A percentile compares a stretch with the other conserved stretches of the same genome.
phyloP scores from a whole-genome alignment of 345 rosid species.

The Citrus medica region DNA sequence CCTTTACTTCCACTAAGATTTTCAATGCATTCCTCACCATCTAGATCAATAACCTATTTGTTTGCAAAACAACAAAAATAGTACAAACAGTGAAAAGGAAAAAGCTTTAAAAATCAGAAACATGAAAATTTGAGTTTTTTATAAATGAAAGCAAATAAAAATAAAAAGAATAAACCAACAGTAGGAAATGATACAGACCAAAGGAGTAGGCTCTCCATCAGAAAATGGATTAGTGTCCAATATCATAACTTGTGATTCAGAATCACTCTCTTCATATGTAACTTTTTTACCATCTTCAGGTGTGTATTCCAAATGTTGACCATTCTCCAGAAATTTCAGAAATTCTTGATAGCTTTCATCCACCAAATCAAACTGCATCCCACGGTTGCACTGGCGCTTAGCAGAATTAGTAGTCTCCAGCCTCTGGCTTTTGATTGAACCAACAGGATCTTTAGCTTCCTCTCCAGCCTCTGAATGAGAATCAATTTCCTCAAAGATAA shows the following conservation, averaged over 20 bases:
- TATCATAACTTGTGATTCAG: constrained; percentile 47
- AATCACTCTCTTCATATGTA: constrained; percentile 21
- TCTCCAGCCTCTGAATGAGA: background rate
- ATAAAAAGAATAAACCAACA: background rate
- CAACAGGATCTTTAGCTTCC: constrained; percentile 14
- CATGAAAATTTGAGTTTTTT: constrained; percentile 7
- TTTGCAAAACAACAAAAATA: constrained; percentile 12
- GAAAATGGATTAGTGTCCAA: constrained; percentile 31
- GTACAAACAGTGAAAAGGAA: background rate
- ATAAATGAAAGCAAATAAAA: background rate
- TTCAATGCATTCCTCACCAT: constrained; percentile 1
- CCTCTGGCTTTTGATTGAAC: no score
- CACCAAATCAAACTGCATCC: constrained; percentile 4
- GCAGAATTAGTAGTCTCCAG: background rate
- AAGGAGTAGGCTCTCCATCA: constrained; percentile 28
- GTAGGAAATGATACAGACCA: constrained; percentile 27
- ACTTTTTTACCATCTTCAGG: constrained; percentile 22
- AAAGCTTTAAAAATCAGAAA: constrained; percentile 9
- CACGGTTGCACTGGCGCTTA: constrained; percentile 4
- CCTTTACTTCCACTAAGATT: constrained; percentile 4
- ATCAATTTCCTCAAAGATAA: constrained; percentile 5
- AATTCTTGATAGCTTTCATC: constrained; percentile 29
- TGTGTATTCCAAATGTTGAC: background rate
- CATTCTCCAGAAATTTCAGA: constrained; percentile 18
- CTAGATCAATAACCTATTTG: constrained; percentile 26